Evolutionary conservation across 75 land plant genomes (phyloP), one percentile per base, ranked within the genome.

Genomic region (Pinus taeda): DNA sequence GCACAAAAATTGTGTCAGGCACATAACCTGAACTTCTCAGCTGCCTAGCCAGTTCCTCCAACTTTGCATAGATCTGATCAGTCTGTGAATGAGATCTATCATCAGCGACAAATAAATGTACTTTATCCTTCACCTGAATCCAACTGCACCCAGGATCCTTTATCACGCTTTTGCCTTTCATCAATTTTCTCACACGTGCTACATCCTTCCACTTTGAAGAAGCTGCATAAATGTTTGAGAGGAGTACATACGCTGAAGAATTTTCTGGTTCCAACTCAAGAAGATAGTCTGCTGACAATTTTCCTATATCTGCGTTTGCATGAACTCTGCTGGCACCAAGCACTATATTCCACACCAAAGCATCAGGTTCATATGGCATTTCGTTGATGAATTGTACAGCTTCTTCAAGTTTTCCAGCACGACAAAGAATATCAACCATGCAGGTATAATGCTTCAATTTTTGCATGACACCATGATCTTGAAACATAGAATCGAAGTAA

Each of bases 351-450:
- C 81, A 79, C 29, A 74, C 21, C 15, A 79, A 45, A 4, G 74
- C 66, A 74, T 79, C 37, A 15, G 81, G 42, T 7, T 61, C 57
- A 17, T 24, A 61, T 8, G 81, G 76, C 77, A 79, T 74, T 39
- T 26, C 12, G 39, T 45, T 21, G 12, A 60, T 79, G 18, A 79
- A 56, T 1, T 57, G 17, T 22, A 58, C 65, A 49, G 81, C 81
- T n/a, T 74, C 74, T 3, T 62, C 18, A 15, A 79, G 45, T 36
- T 74, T 57, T 30, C 76, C 76, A 24, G 76, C 81, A 36, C 81
- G 77, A 17, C 57, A 62, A 9, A 79, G 67, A 12, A 79, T 71
- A 13, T 79, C 81, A 12, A 79, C 70, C 81, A 79, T 74, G 81
- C 81, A 80, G 12, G 77, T 66, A 75, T 80, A 76, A 24, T 75